These are phyloP conservation scores for Fusarium staphyleae DNA, from an alignment of 2,329 filamentous ascomycete genomes.

Conservation along the genomic window DNA sequence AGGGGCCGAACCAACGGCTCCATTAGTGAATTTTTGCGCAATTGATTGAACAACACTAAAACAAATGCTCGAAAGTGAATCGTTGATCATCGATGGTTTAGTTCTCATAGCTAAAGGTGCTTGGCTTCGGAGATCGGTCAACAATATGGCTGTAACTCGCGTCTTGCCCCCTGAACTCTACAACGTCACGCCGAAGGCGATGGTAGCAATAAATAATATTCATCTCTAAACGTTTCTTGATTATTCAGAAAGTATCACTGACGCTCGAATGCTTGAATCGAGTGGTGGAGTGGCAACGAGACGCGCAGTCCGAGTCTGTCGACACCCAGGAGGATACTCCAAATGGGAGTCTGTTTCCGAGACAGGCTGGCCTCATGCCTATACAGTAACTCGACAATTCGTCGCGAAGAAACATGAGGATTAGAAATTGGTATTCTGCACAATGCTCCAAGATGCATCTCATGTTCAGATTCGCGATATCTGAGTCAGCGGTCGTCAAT, in stretches of 20 bases:
- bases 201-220: background rate
- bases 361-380: background rate
- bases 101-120: slow-evolving; percentile 3
- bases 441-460: background rate
- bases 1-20: background rate
- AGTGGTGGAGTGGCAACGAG: slow-evolving; percentile 6
- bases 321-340: slow-evolving; percentile 8
- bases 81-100: background rate
- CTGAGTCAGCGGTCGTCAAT: slow-evolving; percentile 33
- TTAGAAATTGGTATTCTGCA: background rate
- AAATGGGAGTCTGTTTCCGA: background rate
- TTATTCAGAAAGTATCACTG: background rate
- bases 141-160: slow-evolving; percentile 18
- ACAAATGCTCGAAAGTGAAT: background rate
- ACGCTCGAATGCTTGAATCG: background rate
- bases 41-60: background rate
- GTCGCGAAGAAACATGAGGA: background rate
- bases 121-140: slow-evolving; percentile 19
- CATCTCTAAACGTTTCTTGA: no score
- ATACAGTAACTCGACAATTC: slow-evolving; percentile 7
- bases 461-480: slow-evolving; percentile 8
- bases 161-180: slow-evolving; percentile 20
- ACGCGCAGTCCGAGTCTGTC: slow-evolving; percentile 2
- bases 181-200: slow-evolving; percentile 1
- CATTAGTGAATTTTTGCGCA: background rate